Evolutionary conservation across 352 stramenopile species (phyloP), one percentile per base, ranked within the genome.

Genomic region (Globisporangium lucens): DNA sequence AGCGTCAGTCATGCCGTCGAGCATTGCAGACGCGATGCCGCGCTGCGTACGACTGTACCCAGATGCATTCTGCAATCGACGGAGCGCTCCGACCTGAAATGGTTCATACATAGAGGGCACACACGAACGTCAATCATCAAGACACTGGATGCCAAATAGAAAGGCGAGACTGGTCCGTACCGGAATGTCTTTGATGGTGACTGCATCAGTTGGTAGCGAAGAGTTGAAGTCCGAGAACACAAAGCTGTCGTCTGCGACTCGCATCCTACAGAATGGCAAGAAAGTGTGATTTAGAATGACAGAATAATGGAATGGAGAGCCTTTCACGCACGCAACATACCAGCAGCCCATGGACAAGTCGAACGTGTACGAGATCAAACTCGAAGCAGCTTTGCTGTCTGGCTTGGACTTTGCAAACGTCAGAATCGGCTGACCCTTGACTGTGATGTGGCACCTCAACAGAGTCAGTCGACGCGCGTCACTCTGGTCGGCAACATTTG

Each of bases 221-320:
- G 88, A 83, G 55, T 80, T 75, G 66, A 96, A 96, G 58, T 96
- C 89, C 9, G 89, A 96, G 65, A 87, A 96, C 27, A 90, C 80
- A 64, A 96, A 96, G 53, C 76, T 91, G 62, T 94, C 83, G 67
- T 94, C 89, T 15, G 85, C 85, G 10, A 94, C 83, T 53, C 89
- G 85, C 85, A 96, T 91, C 88, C 87, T 95, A 66, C 17, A 73
- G 20, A 20, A 27, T 29, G 55, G 12, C n/a, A 56, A 29, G n/a
- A 27, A 29, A 17, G 13, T 51, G 43, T 61, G 17, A 57, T 30
- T 61, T 52, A n/a, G 20, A 10, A 4, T 24, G 17, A 41, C 51
- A 49, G 13, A n/a, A 49, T 41, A 13, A 12, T 41, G 7, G 9
- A 41, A 41, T 12, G 8, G 8, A 41, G 7, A 41, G 35, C 35